phyloP scores from a whole-genome alignment of 495 filamentous ascomycete genomes.

The Penicillium nucicola region DNA sequence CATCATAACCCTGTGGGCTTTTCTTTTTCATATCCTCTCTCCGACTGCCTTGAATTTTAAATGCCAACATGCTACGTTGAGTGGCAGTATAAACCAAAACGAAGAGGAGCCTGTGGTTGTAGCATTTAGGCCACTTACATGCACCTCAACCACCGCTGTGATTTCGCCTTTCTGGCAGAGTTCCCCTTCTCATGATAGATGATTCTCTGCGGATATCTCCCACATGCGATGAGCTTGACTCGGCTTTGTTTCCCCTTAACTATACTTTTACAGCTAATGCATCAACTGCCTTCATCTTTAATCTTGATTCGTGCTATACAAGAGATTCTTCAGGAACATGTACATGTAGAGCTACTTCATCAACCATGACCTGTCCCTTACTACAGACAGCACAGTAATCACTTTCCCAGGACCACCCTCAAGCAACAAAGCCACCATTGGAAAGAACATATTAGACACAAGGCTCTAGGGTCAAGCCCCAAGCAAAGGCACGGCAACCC shows the following conservation, averaged over 20 bases:
- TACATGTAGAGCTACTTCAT: too few species aligned
- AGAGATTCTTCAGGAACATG: too few species aligned
- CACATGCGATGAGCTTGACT: constrained; percentile 23
- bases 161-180: constrained; percentile 8
- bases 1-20: constrained; percentile 48
- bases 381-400: too few species aligned
- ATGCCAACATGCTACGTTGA: constrained; percentile 20
- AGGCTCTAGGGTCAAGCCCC: too few species aligned
- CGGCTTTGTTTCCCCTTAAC: constrained; percentile 17
- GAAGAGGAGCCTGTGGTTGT: constrained; percentile 16
- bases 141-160: constrained; percentile 10
- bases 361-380: too few species aligned
- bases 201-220: constrained; percentile 28
- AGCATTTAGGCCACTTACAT: constrained; percentile 5
- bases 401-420: too few species aligned
- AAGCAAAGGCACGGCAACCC: too few species aligned
- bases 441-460: too few species aligned
- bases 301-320: background rate
- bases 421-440: too few species aligned
- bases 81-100: constrained; percentile 29
- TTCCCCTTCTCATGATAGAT: constrained; percentile 30
- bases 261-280: constrained; percentile 37
- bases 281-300: constrained; percentile 25
- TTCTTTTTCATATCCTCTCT: constrained; percentile 30
- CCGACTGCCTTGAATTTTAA: constrained; percentile 21